Evolutionary conservation across 176 grass and related monocot genomes (phyloP), one percentile per base, ranked within the genome.

Genomic region (Olyra latifolia): DNA sequence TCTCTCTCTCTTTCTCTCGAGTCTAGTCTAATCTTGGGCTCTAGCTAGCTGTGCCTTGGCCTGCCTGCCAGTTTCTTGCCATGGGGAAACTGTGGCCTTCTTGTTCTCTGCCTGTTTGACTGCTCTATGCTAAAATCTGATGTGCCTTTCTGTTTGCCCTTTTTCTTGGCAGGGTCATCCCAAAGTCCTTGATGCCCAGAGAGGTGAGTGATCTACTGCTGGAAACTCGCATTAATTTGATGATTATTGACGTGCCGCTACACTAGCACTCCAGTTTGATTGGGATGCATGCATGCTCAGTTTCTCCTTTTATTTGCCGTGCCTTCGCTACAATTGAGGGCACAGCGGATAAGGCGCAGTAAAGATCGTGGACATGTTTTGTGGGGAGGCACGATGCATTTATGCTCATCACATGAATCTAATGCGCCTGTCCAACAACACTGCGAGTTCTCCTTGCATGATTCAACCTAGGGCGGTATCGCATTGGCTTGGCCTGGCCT

Each of bases 171-270:
- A 98, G 95, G 78, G 80, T 98, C 54, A 94, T 91, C 71, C 90
- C 92, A 17, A 98, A 58, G 78, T 91, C 88, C 39, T 85, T 94
- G 87, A 90, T 94, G 92, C 90, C 92, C 28, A 87, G 83, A 77
- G 95, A 94, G 90, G 95, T 98, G 78, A 89, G 90, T 54, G 4
- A 39, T 49, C 62, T n/a, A 56, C 40, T 74, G 24, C 58, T 82
- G 60, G 39, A 59, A 63, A 64, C 25, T 30, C 71, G 50, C 35
- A 14, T 28, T 60, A 27, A 42, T 79, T 75, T 67, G 71, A 22
- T 67, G 71, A 22, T 74, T 38, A 14, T 42, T 80, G n/a, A 20
- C 62, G 14, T 55, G 35, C 4, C 12, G 13, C 4, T 54, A 20
- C 9, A 19, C 19, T 67, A 42, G 19, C 8, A 3, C 39, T 80